A percentile compares a stretch with the other conserved stretches of the same genome.
These are phyloP conservation scores for Chaetomium sp. DNA, from an alignment of 2,329 filamentous ascomycete genomes.

Conservation along the genomic window DNA sequence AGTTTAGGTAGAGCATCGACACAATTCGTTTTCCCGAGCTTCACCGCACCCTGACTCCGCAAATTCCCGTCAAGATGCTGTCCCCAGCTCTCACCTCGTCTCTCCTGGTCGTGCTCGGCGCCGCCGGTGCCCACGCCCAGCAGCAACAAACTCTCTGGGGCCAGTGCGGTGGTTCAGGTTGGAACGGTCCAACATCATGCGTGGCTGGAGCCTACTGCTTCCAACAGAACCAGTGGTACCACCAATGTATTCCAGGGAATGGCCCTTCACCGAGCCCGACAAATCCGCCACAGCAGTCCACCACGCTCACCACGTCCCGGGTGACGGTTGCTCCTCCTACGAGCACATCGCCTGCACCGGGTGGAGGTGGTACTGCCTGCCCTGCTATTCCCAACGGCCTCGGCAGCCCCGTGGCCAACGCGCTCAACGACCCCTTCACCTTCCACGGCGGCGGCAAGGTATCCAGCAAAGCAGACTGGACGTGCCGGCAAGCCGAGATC, in stretches of 20 bases:
- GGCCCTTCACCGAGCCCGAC: conserved; percentile 22
- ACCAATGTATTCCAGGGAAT: conserved; percentile 32
- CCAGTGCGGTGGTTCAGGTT: conserved; percentile 32
- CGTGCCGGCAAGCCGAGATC: conserved; percentile 48
- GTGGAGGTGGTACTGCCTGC: conserved; percentile 25
- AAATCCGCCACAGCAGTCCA: conserved; percentile 16
- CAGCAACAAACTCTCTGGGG: conserved; percentile 32
- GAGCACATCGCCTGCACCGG: conserved; percentile 12
- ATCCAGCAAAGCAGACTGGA: conserved; percentile 44
- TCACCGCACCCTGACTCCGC: too few relatives aligned
- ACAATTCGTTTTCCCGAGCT: neutral
- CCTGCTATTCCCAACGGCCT: conserved; percentile 28
- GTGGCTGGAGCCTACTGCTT: conserved; percentile 31
- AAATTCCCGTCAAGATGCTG: conserved; percentile 20
- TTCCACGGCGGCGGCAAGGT: conserved; percentile 44
- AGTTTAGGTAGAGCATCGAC: neutral
- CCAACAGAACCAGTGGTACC: conserved; percentile 33
- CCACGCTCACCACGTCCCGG: conserved; percentile 25
- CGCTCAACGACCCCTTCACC: conserved; percentile 46
- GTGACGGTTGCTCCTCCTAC: conserved; percentile 10
- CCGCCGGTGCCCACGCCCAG: conserved; percentile 25
- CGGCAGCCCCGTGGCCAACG: conserved; percentile 28
- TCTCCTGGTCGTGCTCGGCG: conserved; percentile 28
- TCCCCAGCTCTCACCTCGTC: conserved; percentile 24
- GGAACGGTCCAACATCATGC: conserved; percentile 30